Conservation (phyloP, 2,329 filamentous ascomycete species). For the Coniella vitis region DNA sequence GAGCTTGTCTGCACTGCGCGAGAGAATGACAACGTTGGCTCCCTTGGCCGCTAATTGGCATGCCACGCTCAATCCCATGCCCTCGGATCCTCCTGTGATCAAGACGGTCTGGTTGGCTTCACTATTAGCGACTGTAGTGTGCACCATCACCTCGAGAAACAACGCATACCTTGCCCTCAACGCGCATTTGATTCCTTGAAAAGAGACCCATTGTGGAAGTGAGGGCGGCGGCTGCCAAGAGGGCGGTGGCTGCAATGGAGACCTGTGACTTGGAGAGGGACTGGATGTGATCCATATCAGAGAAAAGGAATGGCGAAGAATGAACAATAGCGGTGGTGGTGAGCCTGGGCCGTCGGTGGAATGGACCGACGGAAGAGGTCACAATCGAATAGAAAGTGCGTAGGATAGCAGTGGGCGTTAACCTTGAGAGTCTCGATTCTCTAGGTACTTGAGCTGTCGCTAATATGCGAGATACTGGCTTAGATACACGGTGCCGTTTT, state of each 20-base stretch:
- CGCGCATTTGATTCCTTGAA: conserved; percentile 69
- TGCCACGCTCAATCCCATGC: conserved; percentile 58
- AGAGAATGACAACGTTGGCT: conserved; percentile 62
- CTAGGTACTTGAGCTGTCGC: too few species aligned
- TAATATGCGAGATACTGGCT: too few species aligned
- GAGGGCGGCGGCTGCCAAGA: conserved; percentile 28
- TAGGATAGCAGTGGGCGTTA: too few species aligned
- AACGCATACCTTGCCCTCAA: conserved; percentile 68
- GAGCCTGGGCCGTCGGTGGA: too few species aligned
- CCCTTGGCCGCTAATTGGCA: conserved; percentile 58
- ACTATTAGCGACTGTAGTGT: not conserved
- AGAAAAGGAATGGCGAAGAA: too few species aligned
- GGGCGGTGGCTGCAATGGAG: conserved; percentile 22
- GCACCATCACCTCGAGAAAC: not conserved
- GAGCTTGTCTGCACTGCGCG: conserved; percentile 55
- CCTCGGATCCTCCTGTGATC: conserved; percentile 65
- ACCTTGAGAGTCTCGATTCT: too few species aligned
- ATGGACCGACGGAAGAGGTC: too few species aligned
- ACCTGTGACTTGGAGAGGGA: conserved; percentile 17
- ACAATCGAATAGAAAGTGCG: too few species aligned
- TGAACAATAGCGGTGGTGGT: too few species aligned
- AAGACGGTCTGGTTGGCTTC: conserved; percentile 50
- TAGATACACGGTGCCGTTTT: too few species aligned
- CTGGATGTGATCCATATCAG: conserved; percentile 18
- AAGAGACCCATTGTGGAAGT: conserved; percentile 60